phyloP scores from a whole-genome alignment of 768 basidiomycete species.

The Boletus patriciae region DNA sequence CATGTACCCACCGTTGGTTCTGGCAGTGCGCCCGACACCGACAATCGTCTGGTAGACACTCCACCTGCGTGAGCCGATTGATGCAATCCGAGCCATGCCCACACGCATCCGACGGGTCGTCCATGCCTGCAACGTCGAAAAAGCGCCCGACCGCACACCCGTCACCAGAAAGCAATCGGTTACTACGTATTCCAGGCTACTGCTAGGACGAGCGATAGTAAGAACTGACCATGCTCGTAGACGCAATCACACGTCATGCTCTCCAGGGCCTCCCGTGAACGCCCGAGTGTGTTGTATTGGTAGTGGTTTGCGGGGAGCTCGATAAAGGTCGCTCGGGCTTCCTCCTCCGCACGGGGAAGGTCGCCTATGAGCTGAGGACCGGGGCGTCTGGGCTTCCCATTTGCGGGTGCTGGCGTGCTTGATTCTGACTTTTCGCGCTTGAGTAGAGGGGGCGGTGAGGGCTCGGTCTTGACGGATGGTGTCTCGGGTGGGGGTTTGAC shows the following conservation, averaged over 20 bases:
- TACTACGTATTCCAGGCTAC: slow-evolving; percentile 33
- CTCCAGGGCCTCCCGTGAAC: slow-evolving; percentile 84
- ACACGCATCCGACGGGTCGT: slow-evolving; percentile 69
- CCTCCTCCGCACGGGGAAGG: slow-evolving; percentile 74
- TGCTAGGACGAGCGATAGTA: slow-evolving; percentile 11
- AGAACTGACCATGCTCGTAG: slow-evolving; percentile 74
- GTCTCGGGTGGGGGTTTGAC: slow-evolving; percentile 29
- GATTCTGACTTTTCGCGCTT: slow-evolving; percentile 37
- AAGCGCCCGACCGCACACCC: slow-evolving; percentile 19
- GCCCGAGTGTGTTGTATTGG: slow-evolving; percentile 84
- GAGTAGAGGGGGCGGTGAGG: slow-evolving; percentile 30
- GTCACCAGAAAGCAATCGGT: slow-evolving; percentile 18
- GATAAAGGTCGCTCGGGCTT: slow-evolving; percentile 68
- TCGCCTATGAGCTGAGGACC: slow-evolving; percentile 73
- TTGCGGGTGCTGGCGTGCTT: slow-evolving; percentile 37
- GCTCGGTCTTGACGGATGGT: slow-evolving; percentile 30
- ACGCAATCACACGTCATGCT: slow-evolving; percentile 95
- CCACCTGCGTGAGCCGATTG: slow-evolving; percentile 95
- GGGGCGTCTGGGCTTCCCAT: slow-evolving; percentile 37
- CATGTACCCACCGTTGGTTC: slow-evolving; percentile 77
- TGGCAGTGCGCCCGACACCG: slow-evolving; percentile 77
- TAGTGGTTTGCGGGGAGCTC: slow-evolving; percentile 80
- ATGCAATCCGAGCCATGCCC: slow-evolving; percentile 91
- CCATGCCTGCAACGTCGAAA: slow-evolving; percentile 47
- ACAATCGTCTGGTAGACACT: slow-evolving; percentile 91